Base-by-base conservation (phyloP, 495 filamentous ascomycete genomes). In the Hamigera avellanea region DNA sequence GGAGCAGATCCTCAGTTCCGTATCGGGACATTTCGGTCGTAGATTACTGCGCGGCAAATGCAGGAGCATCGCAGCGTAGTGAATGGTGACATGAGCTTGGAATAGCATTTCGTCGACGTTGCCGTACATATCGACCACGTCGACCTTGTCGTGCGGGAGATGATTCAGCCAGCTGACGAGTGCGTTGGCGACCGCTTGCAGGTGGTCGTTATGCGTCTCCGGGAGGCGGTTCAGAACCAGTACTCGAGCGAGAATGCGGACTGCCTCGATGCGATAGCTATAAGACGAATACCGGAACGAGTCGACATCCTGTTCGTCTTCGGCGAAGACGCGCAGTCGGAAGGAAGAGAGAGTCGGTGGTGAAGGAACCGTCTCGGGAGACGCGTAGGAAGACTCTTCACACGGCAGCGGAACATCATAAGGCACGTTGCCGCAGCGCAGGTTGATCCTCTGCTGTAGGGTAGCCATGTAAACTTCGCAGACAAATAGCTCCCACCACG, bases 91-190 rank as follows among this genome's bases (percentile, higher is more conserved):
- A 30, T 45, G 43, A 8, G 43, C 39, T 19, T 41, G 39, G 18
- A 45, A 45, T 16, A 45, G 26, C 29, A 45, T 45, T 19, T 45
- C 43, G 32, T 45, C 43, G 9, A 42, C 26, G 3, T 19, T 33
- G 25, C 41, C 41, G 17, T 32, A 33, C 18, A 25, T 23, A 36
- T 43, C 41, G 9, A 43, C 21, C n/a, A 43, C 19, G 29, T 43
- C 41, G 6, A 26, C 36, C 27, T 43, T 43, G 25, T 25, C 16
- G 6, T 32, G 13, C 4, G 41, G 41, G 7, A 43, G 26, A 33
- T 43, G 41, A 18, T 40, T 30, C 9, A 19, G 14, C 41, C 41
- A 43, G 36, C 41, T 33, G 10, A 39, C 31, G 14, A 43, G 36
- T 8, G 41, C 41, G 28, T 43, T 43, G 3, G 21, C 37, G 4